Conservation (phyloP, 106 monocot genomes). For the Phalaenopsis aphrodite region DNA sequence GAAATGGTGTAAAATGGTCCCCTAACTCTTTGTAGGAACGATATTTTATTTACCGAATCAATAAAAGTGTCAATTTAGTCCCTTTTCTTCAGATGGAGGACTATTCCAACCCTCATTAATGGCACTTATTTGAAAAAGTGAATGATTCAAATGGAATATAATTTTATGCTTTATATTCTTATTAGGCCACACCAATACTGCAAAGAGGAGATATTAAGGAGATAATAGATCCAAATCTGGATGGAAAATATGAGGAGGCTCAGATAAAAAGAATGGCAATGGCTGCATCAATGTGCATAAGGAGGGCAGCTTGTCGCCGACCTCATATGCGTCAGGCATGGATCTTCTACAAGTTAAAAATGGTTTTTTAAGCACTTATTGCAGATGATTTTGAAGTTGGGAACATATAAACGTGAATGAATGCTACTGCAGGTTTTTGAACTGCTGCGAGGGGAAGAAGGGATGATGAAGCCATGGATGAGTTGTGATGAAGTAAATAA, state of each 20-base stretch:
- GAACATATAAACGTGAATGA: background rate
- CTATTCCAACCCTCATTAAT: too few relatives aligned
- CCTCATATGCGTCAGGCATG: constrained; percentile 64
- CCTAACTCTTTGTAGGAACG: too few relatives aligned
- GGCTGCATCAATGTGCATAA: constrained; percentile 64
- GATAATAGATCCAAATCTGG: constrained; percentile 53
- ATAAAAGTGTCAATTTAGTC: too few relatives aligned
- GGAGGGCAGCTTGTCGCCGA: constrained; percentile 54
- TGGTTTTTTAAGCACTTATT: background rate
- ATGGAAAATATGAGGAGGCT: constrained; percentile 39
- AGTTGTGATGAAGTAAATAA: background rate
- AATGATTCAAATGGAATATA: too few relatives aligned
- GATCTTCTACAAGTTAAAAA: background rate
- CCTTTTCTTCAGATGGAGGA: too few relatives aligned
- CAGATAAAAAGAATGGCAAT: constrained; percentile 51
- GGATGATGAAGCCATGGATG: constrained; percentile 27
- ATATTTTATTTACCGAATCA: too few relatives aligned
- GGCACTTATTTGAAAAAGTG: too few relatives aligned
- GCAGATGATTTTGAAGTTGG: background rate
- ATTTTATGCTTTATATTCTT: background rate
- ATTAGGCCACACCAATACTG: constrained; percentile 58
- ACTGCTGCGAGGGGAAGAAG: constrained; percentile 51
- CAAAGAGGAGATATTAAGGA: constrained; percentile 45
- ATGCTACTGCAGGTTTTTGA: constrained; percentile 37
- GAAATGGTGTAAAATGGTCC: too few relatives aligned